Percentiles rank a stretch among this genome's conserved stretches.
Conservation (phyloP, 495 filamentous ascomycete genomes). For the Penicillium paradoxum region DNA sequence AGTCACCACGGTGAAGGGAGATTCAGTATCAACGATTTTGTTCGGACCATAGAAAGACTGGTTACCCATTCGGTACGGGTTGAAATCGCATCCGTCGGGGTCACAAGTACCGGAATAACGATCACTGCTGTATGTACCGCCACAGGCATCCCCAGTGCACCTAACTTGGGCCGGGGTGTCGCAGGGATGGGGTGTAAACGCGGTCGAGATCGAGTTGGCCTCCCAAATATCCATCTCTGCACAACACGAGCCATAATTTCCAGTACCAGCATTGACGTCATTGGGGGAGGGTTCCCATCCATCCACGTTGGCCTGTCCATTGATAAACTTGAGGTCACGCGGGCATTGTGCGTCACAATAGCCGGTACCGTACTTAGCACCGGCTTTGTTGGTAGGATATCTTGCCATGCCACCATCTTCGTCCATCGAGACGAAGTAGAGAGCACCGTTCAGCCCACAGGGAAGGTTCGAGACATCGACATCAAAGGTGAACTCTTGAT, state of each 20-base stretch:
- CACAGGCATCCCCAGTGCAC: constrained; percentile 55
- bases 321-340: constrained; percentile 58
- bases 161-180: constrained; percentile 45
- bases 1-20: constrained; percentile 60
- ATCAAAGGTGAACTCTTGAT: constrained; percentile 62
- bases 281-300: constrained; percentile 51
- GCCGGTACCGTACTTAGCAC: constrained; percentile 62
- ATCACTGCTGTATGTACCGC: constrained; percentile 33
- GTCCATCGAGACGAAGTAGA: constrained; percentile 63
- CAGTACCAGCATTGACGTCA: constrained; percentile 53
- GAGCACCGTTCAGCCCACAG: constrained; percentile 65
- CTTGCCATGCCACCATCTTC: constrained; percentile 49
- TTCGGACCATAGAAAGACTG: constrained; percentile 55
- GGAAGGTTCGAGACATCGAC: constrained; percentile 58
- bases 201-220: constrained; percentile 53
- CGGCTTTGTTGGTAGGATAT: constrained; percentile 54
- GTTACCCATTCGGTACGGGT: constrained; percentile 62
- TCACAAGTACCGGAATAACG: constrained; percentile 57
- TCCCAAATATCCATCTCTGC: constrained; percentile 70
- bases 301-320: constrained; percentile 56
- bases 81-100: constrained; percentile 72
- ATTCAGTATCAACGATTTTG: constrained; percentile 56
- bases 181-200: constrained; percentile 61
- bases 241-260: constrained; percentile 59
- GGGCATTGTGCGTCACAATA: constrained; percentile 72